Base-by-base conservation (phyloP, 257 asterid genomes). In the Penstemon barbatus region DNA sequence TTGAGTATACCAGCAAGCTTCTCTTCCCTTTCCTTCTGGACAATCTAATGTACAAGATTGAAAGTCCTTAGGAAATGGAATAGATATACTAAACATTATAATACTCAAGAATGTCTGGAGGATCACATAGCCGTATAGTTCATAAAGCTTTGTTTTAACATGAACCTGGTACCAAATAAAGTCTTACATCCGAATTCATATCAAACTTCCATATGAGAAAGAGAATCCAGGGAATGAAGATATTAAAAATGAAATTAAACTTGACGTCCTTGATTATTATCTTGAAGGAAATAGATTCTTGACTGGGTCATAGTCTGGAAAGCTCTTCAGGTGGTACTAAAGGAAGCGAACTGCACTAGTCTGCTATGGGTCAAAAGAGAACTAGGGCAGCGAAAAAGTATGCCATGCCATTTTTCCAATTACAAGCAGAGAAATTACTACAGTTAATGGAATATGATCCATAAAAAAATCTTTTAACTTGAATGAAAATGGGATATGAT, bases 1-100 rank as follows among this genome's bases (percentile, higher is more conserved):
- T 80, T 94, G 45, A 94, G 87, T 76, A 81, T 77, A 74, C 81
- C 78, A 73, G 84, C 90, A 79, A 94, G 99, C 81, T 91, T 94
- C 75, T 94, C 97, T 79, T 94, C 97, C 80, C 99, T 89, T 75
- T 94, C 99, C 87, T 60, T 91, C 77, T 94, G 99, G 71, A 88
- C 82, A 71, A 65, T 79, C 99, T 93, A 77, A 49, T 64, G 62
- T 44, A 61, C 77, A 75, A 69, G 33, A 57, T 62, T 25, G 63
- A 59, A 63, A 57, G 65, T 25, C 38, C 12, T 60, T 55, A 69
- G 38, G 54, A 69, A 53, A 52, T 41, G 33, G 36, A 39, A 39
- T 44, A 37, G 61, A 61, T 61, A 42, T 48, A 58, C 44, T 10
- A 51, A 50, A 46, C 33, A 69, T 46, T 4, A 56, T 25, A 68